Evolutionary conservation across 345 rosid genomes (phyloP).

Genomic region (Rhodamnia rubescens): DNA sequence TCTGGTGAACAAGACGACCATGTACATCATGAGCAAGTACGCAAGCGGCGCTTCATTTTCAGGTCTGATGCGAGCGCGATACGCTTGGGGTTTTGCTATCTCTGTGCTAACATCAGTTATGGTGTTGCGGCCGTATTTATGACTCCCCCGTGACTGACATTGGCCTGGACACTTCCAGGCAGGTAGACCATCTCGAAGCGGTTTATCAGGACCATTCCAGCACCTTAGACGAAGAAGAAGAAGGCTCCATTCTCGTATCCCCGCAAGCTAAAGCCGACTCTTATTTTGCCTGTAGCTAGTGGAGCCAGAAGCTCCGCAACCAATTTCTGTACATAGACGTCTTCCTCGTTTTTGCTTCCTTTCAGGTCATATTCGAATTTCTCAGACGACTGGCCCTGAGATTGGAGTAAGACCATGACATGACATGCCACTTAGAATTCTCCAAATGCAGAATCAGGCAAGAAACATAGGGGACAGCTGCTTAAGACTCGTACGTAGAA

Average conservation of each 20-base stretch:
- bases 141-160: constrained; percentile 15
- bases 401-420: background rate
- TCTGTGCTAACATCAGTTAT: constrained; percentile 6
- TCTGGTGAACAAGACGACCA: constrained; percentile 67
- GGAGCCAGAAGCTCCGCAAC: background rate
- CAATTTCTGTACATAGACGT: background rate
- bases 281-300: background rate
- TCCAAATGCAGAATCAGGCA: background rate
- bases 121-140: constrained; percentile 7
- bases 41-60: constrained; percentile 16
- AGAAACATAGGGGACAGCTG: background rate
- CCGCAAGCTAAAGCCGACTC: background rate
- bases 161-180: constrained; percentile 22
- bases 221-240: background rate
- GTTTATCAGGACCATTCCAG: background rate
- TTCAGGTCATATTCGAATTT: background rate
- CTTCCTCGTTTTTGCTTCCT: background rate
- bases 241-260: background rate
- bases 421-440: background rate
- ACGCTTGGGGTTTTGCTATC: background rate
- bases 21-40: constrained; percentile 34
- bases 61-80: constrained; percentile 16
- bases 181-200: constrained; percentile 1
- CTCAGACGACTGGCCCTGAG: background rate
- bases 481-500: too few species aligned